A percentile compares a stretch with the other conserved stretches of the same genome.
Evolutionary conservation across 2,329 filamentous ascomycete genomes (phyloP).

Genomic region (Coniochaeta ligniaria): DNA sequence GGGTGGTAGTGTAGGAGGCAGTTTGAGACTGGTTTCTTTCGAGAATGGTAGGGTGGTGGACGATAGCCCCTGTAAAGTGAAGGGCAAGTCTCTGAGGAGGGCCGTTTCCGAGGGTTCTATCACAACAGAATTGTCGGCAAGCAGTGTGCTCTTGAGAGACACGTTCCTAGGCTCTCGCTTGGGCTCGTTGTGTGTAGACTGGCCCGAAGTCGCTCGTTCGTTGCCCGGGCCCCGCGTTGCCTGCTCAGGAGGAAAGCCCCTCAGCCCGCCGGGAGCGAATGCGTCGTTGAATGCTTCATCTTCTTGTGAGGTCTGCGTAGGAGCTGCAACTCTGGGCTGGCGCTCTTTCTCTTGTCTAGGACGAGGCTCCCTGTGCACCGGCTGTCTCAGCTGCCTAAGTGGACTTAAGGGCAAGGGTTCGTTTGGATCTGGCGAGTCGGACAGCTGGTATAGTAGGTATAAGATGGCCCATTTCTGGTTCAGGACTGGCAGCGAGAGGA

Average conservation of each 20-base stretch:
- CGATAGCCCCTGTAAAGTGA: slow-evolving; percentile 86
- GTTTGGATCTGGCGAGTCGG: slow-evolving; percentile 56
- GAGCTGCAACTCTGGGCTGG: slow-evolving; percentile 25
- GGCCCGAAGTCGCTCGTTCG: slow-evolving; percentile 8
- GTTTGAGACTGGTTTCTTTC: slow-evolving; percentile 59
- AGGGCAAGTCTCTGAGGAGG: slow-evolving; percentile 75
- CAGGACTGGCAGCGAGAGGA: slow-evolving; percentile 85
- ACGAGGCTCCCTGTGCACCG: slow-evolving; percentile 18
- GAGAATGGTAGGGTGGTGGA: slow-evolving; percentile 77
- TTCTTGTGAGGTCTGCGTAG: slow-evolving; percentile 29
- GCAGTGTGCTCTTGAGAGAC: slow-evolving; percentile 48
- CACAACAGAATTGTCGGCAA: slow-evolving; percentile 49
- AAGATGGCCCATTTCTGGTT: slow-evolving; percentile 96
- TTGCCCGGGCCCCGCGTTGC: slow-evolving; percentile 28
- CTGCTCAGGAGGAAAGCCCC: slow-evolving; percentile 33
- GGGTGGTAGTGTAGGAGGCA: slow-evolving; percentile 73
- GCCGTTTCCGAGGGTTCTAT: slow-evolving; percentile 57
- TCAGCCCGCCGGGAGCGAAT: slow-evolving; percentile 46
- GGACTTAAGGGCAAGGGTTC: slow-evolving; percentile 41
- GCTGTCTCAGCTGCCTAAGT: slow-evolving; percentile 19
- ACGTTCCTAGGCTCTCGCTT: slow-evolving; percentile 37
- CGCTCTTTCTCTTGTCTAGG: slow-evolving; percentile 4
- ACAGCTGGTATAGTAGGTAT: slow-evolving; percentile 79
- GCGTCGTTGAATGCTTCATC: slow-evolving; percentile 44
- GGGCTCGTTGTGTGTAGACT: slow-evolving; percentile 5